Evolutionary conservation across 768 basidiomycete species (phyloP), one percentile per base, ranked within the genome.

Genomic region (Rhodotorula taiwanensis): DNA sequence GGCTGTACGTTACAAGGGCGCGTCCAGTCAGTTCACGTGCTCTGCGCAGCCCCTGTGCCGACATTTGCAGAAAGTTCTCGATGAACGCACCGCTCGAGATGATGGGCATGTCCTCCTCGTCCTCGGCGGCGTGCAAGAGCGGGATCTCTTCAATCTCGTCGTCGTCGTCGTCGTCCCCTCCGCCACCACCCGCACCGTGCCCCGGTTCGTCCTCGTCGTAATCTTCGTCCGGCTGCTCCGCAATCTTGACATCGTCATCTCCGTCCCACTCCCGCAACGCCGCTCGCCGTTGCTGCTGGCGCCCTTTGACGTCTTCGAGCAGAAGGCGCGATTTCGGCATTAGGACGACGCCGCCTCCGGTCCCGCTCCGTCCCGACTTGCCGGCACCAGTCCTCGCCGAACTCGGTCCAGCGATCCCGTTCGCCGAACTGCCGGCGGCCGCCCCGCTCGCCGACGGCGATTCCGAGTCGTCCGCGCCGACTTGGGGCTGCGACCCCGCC

Each of bases 301-400:
- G 73, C 73, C 72, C 75, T 76, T 28, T 79, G 80, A 34, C 74
- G 73, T 55, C 80, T 81, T 60, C 79, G 79, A 62, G 74, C 75
- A 48, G 70, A 68, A 55, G 57, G 64, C 56, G 68, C 71, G 30
- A 58, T 60, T 58, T 69, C 34, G 49, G 70, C 56, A 60, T 50
- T 20, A 42, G 47, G 11, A 53, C 60, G 6, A 60, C 59, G 14
- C 47, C 53, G 15, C 43, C 54, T 50, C 44, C 41, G 21, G 28
- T 56, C 33, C 9, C 57, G 4, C 30, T 42, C 21, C 11, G 28
- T 27, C 41, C 42, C n/a, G 57, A 27, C 16, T 23, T 45, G 27
- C 34, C 45, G 6, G 55, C 55, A 25, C 51, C 44, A 4, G 4
- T 49, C 4, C 27, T 39, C 55, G 33, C 27, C 25, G 21, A 23